Conservation (phyloP, 805 yeast genomes). For the Kuraishia borneana region DNA sequence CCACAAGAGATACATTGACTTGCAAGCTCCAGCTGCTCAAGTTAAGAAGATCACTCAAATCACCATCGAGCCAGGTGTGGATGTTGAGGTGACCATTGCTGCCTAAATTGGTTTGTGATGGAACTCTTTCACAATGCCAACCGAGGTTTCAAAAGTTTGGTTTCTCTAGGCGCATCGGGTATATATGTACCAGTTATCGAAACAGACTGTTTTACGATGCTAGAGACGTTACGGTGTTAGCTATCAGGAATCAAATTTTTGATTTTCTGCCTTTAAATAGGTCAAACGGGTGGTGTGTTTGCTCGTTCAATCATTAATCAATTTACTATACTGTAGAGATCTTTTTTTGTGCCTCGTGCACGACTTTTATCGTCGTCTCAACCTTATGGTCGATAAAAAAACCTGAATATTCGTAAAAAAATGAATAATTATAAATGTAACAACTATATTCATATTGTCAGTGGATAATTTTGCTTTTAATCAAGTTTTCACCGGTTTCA, state of each 20-base stretch:
- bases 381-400: too few relatives aligned
- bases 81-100: slow-evolving; percentile 89
- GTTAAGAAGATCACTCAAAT: slow-evolving; percentile 95
- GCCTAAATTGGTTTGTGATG: slow-evolving; percentile 33
- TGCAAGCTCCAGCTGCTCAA: slow-evolving; percentile 88
- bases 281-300: slow-evolving; percentile 4
- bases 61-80: slow-evolving; percentile 99
- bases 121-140: not conserved
- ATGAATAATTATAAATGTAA: too few relatives aligned
- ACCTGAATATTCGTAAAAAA: too few relatives aligned
- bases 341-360: too few relatives aligned
- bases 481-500: too few relatives aligned
- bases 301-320: not conserved
- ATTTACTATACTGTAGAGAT: too few relatives aligned
- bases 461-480: too few relatives aligned
- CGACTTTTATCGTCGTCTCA: too few relatives aligned
- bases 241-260: slow-evolving; percentile 36
- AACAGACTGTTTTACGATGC: slow-evolving; percentile 11
- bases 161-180: slow-evolving; percentile 57
- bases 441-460: too few relatives aligned
- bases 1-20: slow-evolving; percentile 99
- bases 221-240: slow-evolving; percentile 48
- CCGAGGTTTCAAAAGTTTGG: slow-evolving; percentile 17
- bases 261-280: slow-evolving; percentile 4
- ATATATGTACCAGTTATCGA: slow-evolving; percentile 18